A percentile compares a stretch with the other conserved stretches of the same genome.
These are phyloP conservation scores for Rhizopogon roseolus DNA, from an alignment of 768 basidiomycete genomes.

Conservation along the genomic window DNA sequence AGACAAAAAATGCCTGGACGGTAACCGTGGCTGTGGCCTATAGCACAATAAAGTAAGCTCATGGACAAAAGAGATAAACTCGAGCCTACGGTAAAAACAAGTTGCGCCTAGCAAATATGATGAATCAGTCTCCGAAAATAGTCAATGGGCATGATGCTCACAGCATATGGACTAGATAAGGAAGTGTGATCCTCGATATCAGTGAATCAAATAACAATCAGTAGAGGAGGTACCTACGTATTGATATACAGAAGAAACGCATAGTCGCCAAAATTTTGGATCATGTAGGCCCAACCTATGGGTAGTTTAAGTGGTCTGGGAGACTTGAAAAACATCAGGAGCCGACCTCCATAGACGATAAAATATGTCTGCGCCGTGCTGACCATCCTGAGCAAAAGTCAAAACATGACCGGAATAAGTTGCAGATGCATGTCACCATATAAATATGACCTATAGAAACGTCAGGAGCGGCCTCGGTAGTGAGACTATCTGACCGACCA, in stretches of 20 bases:
- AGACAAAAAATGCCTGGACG: neutral
- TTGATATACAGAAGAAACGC: neutral
- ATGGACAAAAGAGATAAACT: neutral
- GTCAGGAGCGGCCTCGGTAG: neutral
- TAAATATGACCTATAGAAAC: neutral
- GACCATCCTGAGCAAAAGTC: neutral
- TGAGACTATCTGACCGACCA: neutral
- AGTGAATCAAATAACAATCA: neutral
- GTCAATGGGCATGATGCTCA: neutral
- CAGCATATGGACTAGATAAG: neutral
- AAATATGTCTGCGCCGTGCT: neutral
- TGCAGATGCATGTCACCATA: neutral
- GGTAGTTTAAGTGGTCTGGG: neutral
- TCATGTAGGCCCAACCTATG: neutral
- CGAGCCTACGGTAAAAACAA: neutral
- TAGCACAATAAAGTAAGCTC: neutral
- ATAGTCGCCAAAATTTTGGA: neutral
- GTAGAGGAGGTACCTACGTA: neutral
- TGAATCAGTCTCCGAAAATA: neutral
- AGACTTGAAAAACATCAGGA: neutral
- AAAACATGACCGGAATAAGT: neutral
- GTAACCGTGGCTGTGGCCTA: neutral
- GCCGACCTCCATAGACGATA: neutral
- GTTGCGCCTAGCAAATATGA: neutral
- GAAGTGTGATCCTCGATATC: neutral